Base-by-base conservation (phyloP, 495 filamentous ascomycete genomes). In the Xylaria scruposa region DNA sequence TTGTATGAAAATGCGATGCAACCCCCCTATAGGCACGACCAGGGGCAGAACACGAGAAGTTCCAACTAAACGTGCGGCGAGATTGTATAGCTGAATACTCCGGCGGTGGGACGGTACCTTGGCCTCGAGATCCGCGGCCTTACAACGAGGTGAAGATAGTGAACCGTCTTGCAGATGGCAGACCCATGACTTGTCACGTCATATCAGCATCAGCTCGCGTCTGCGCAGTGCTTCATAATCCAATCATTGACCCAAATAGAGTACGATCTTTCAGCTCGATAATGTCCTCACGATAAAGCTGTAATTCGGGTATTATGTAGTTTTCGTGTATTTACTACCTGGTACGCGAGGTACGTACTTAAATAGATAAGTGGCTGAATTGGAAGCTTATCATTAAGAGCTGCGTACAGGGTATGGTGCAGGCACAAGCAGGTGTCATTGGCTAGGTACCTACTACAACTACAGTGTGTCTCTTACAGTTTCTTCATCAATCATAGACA, bases 1-100 rank as follows among this genome's bases (percentile, higher is more conserved):
- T 66, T 66, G 17, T 2, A 19, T 21, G 21, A 3, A n/a, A 60
- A 60, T 66, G 63, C 63, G 31, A 66, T 66, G 65, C 47, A 56
- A 54, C 47, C 49, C 47, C 33, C 46, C 31, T 8, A 67, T 42
- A 42, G 49, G 31, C 33, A 67, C 21, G 36, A 67, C n/a, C 33
- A 26, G 65, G 64, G 65, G 49, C 47, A 54, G 65, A 56, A 56
- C 63, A 67, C 65, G 65, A 67, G 65, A 56, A 56, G 29, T 29
- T 31, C 21, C 21, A 56, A 24, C 65, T 21, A 54, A 44, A 54
- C 19, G 4, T 21, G 2, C 19, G n/a, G 31, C 33, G 7, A 60
- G 33, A n/a, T 56, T 56, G 53, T 56, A 31, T 31, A 56, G 53
- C 26, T 56, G 24, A 56, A 56, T 56, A 17, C 53, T 29, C 26